phyloP scores from a whole-genome alignment of 2,329 filamentous ascomycete species.

The Dactylellina drechsleri region DNA sequence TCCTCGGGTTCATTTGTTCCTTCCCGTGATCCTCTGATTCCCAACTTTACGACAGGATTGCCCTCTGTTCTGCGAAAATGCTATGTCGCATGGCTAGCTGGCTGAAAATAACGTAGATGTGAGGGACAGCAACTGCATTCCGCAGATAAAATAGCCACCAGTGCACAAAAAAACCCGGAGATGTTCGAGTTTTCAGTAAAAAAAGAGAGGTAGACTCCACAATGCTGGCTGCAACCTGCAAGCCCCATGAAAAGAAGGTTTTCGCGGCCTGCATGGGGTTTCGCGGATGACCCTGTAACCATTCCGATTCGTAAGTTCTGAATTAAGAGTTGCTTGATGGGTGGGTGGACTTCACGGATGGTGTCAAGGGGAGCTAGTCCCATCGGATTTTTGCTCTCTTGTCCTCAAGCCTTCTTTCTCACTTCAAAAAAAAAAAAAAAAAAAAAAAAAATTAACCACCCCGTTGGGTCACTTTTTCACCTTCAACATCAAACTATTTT shows the following conservation, averaged over 20 bases:
- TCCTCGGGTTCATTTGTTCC: too few relatives aligned
- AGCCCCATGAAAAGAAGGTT: slow-evolving; percentile 23
- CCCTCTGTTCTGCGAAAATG: not conserved
- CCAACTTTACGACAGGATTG: too few relatives aligned
- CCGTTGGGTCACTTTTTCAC: slow-evolving; percentile 22
- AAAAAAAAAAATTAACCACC: slow-evolving; percentile 5
- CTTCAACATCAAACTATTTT: not conserved
- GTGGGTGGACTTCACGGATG: slow-evolving; percentile 13
- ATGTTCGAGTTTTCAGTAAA: slow-evolving; percentile 1
- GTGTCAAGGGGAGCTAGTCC: slow-evolving; percentile 8
- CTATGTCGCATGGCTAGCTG: not conserved
- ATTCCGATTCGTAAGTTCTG: slow-evolving; percentile 51
- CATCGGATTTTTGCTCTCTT: not conserved
- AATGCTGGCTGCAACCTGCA: not conserved
- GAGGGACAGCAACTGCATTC: not conserved
- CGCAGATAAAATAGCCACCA: not conserved
- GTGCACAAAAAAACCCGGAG: not conserved
- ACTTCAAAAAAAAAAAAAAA: too few relatives aligned
- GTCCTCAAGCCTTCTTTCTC: slow-evolving; percentile 9
- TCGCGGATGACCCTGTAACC: slow-evolving; percentile 45
- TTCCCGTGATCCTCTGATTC: too few relatives aligned
- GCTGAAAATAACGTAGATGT: too few relatives aligned
- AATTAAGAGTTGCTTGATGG: slow-evolving; percentile 50
- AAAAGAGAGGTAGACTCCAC: not conserved
- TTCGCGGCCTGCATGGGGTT: slow-evolving; percentile 23